Evolutionary conservation across 371 early-diverging fungal species (phyloP).

Genomic region (Mucor sp.): DNA sequence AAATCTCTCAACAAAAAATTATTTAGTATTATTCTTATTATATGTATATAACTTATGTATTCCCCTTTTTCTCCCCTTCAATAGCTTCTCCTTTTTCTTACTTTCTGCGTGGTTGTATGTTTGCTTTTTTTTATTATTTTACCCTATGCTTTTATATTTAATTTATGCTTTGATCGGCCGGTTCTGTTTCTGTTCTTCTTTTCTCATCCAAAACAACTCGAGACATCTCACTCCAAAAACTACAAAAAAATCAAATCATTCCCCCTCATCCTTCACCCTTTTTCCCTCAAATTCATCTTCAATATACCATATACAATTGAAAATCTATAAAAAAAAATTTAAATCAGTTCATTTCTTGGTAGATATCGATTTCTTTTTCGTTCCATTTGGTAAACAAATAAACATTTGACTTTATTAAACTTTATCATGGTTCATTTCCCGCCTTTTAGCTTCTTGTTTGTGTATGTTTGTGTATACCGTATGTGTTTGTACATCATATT

Average conservation of each 20-base stretch:
- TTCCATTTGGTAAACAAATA: background rate
- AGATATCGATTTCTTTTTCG: background rate
- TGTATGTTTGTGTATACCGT: background rate
- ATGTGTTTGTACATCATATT: background rate
- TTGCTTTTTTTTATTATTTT: slow-evolving; percentile 6
- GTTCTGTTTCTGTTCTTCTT: slow-evolving; percentile 19
- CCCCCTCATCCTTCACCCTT: background rate
- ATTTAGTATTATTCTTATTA: background rate
- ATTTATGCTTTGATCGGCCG: slow-evolving; percentile 34
- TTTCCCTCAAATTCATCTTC: background rate
- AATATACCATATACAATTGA: background rate
- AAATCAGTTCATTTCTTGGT: background rate
- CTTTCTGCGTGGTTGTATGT: slow-evolving; percentile 20
- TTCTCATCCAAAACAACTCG: background rate
- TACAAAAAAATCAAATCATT: background rate
- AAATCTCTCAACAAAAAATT: background rate
- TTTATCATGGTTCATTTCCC: background rate
- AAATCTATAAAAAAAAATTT: background rate
- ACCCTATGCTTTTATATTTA: slow-evolving; percentile 3
- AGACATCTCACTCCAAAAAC: background rate
- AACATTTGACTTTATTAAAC: background rate
- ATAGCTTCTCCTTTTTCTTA: background rate
- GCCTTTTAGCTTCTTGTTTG: background rate
- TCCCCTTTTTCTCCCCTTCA: background rate
- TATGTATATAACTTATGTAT: slow-evolving; percentile 12